Evolutionary conservation across 768 basidiomycete species (phyloP).

Genomic region (Filobasidium wieringae): DNA sequence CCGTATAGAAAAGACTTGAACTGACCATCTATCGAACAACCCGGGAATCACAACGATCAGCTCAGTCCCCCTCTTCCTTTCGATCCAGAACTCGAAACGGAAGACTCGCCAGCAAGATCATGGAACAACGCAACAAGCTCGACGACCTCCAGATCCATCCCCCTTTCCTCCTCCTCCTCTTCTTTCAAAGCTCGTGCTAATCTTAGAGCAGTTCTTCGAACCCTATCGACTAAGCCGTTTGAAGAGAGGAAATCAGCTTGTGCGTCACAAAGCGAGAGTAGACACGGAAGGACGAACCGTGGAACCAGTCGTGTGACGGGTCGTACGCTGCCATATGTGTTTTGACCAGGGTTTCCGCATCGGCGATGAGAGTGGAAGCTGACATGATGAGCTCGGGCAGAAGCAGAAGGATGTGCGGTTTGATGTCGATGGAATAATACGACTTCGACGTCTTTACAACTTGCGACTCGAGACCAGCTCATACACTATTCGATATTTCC

Average conservation of each 20-base stretch:
- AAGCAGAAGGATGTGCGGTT: too few relatives aligned
- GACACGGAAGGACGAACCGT: conserved; percentile 20
- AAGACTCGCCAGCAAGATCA: conserved; percentile 61
- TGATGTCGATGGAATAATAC: too few relatives aligned
- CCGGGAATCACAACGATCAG: too few relatives aligned
- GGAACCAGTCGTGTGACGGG: conserved; percentile 38
- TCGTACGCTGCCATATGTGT: conserved; percentile 36
- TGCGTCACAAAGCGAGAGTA: neutral
- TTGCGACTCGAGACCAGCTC: too few relatives aligned
- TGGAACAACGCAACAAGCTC: conserved; percentile 82
- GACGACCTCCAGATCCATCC: conserved; percentile 61
- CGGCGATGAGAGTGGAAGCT: too few relatives aligned
- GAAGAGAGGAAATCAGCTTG: neutral
- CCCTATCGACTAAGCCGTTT: conserved; percentile 55
- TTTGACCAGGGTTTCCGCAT: conserved; percentile 32
- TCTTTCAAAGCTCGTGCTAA: conserved; percentile 46
- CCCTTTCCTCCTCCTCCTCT: conserved; percentile 23
- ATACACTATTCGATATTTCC: too few relatives aligned
- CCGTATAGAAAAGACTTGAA: too few relatives aligned
- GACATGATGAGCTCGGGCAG: too few relatives aligned
- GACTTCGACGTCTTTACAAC: too few relatives aligned
- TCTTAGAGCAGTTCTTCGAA: conserved; percentile 60
- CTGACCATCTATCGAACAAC: too few relatives aligned
- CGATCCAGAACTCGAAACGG: conserved; percentile 37
- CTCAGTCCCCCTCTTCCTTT: too few relatives aligned